These are phyloP conservation scores for Acanthamoeba polyphaga DNA, from an alignment of 208 protist species.

Conservation along the genomic window DNA sequence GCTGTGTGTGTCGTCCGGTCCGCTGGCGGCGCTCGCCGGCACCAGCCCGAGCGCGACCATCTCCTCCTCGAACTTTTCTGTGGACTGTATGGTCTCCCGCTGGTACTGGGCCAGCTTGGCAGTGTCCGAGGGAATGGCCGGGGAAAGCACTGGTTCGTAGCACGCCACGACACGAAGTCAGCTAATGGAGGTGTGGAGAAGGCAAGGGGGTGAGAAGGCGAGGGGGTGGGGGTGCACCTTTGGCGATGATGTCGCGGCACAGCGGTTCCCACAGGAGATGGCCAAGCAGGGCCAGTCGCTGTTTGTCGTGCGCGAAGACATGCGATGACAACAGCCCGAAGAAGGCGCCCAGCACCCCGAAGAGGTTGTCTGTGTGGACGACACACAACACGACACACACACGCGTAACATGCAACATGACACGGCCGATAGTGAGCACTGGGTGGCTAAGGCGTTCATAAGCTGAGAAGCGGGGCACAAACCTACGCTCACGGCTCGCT, in stretches of 20 bases:
- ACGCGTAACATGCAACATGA: not conserved
- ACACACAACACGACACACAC: not conserved
- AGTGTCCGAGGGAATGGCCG: slow-evolving; percentile 57
- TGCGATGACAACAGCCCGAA: not conserved
- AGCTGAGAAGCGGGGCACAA: not conserved
- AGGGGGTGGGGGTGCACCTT: not conserved
- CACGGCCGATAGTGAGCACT: no score
- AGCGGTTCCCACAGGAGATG: slow-evolving; percentile 14
- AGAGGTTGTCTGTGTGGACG: not conserved
- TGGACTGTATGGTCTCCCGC: not conserved
- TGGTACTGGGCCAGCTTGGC: slow-evolving; percentile 39
- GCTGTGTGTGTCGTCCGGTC: not conserved
- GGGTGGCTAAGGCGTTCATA: no score
- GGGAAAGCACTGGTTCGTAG: slow-evolving; percentile 7
- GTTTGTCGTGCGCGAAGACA: not conserved
- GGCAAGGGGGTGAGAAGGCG: not conserved
- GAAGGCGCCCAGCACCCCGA: not conserved
- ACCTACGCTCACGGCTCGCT: slow-evolving; percentile 5
- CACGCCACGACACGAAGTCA: not conserved
- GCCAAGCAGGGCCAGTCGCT: not conserved
- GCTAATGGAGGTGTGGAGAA: not conserved
- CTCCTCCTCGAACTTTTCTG: slow-evolving; percentile 30
- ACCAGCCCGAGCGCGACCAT: slow-evolving; percentile 5
- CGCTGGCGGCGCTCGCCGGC: not conserved
- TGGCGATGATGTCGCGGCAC: slow-evolving; percentile 21